Evolutionary conservation across 805 yeast species (phyloP).

Genomic region (Starmerella geochares): DNA sequence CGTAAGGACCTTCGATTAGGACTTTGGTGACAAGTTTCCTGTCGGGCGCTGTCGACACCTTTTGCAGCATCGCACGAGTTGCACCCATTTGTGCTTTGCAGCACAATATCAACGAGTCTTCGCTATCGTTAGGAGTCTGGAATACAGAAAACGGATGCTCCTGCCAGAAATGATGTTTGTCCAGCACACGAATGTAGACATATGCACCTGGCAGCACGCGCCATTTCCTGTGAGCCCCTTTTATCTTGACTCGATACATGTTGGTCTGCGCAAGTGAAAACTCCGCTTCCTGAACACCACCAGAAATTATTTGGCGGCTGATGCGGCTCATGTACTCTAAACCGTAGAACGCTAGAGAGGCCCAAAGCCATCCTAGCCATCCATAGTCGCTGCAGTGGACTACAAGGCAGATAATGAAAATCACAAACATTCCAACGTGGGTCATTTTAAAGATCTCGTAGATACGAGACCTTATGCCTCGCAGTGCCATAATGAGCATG

Average conservation of each 20-base stretch:
- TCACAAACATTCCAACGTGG: slow-evolving; percentile 33
- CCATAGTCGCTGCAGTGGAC: slow-evolving; percentile 55
- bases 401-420: slow-evolving; percentile 31
- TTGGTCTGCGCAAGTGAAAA: slow-evolving; percentile 28
- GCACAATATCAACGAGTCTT: slow-evolving; percentile 37
- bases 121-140: slow-evolving; percentile 30
- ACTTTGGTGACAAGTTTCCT: slow-evolving; percentile 31
- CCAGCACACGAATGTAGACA: slow-evolving; percentile 46
- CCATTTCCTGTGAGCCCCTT: slow-evolving; percentile 38
- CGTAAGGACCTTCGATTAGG: slow-evolving; percentile 55
- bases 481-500: slow-evolving; percentile 41
- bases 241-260: slow-evolving; percentile 31
- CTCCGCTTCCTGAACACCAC: slow-evolving; percentile 34
- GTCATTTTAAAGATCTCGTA: slow-evolving; percentile 51
- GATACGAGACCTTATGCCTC: slow-evolving; percentile 39
- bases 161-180: slow-evolving; percentile 51
- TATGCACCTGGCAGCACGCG: slow-evolving; percentile 47
- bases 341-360: slow-evolving; percentile 55
- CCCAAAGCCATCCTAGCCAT: slow-evolving; percentile 45
- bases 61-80: slow-evolving; percentile 36
- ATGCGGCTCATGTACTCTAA: slow-evolving; percentile 53
- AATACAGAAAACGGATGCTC: slow-evolving; percentile 58
- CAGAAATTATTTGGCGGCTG: slow-evolving; percentile 46
- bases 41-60: slow-evolving; percentile 29
- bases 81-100: slow-evolving; percentile 48